Percentiles rank a stretch among this genome's conserved stretches.
phyloP scores from a whole-genome alignment of 2,329 filamentous ascomycete species.

The Fusarium sp. region DNA sequence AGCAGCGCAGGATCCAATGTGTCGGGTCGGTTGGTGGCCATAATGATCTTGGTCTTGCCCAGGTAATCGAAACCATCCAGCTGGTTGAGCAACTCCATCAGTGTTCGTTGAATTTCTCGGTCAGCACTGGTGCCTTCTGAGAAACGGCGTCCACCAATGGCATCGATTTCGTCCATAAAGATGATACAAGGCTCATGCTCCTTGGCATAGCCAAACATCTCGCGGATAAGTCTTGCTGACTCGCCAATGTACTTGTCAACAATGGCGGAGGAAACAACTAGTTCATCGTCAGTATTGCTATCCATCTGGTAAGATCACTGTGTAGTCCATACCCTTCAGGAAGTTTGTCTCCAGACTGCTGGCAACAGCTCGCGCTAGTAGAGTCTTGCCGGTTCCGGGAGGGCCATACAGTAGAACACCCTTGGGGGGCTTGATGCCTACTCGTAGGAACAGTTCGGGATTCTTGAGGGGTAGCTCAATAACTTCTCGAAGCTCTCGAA shows the following conservation, averaged over 20 bases:
- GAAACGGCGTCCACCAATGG: constrained; percentile 95
- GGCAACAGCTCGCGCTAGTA: constrained; percentile 92
- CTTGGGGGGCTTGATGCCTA: constrained; percentile 99
- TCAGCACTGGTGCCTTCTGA: constrained; percentile 97
- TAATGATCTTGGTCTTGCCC: constrained; percentile 99
- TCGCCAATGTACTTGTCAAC: constrained; percentile 99
- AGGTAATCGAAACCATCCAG: constrained; percentile 99
- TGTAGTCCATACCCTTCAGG: constrained; percentile 77
- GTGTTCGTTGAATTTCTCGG: constrained; percentile 95
- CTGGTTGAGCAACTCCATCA: constrained; percentile 99
- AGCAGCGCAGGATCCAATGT: constrained; percentile 94
- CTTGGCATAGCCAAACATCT: constrained; percentile 99
- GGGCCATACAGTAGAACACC: constrained; percentile 96
- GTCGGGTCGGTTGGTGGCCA: constrained; percentile 98
- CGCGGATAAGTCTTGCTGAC: constrained; percentile 94
- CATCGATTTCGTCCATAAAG: constrained; percentile 99
- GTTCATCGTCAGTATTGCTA: constrained; percentile 31
- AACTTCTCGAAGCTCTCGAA: constrained; percentile 94
- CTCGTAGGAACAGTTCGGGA: constrained; percentile 94
- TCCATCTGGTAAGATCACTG: neutral
- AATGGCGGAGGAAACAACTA: constrained; percentile 97
- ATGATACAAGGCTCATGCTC: constrained; percentile 99
- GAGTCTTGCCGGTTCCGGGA: constrained; percentile 95
- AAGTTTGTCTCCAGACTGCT: constrained; percentile 99
- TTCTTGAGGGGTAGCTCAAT: constrained; percentile 99